A percentile compares a stretch with the other conserved stretches of the same genome.
Evolutionary conservation across 2,329 filamentous ascomycete genomes (phyloP).

Genomic region (Cryphonectria nitschkei): DNA sequence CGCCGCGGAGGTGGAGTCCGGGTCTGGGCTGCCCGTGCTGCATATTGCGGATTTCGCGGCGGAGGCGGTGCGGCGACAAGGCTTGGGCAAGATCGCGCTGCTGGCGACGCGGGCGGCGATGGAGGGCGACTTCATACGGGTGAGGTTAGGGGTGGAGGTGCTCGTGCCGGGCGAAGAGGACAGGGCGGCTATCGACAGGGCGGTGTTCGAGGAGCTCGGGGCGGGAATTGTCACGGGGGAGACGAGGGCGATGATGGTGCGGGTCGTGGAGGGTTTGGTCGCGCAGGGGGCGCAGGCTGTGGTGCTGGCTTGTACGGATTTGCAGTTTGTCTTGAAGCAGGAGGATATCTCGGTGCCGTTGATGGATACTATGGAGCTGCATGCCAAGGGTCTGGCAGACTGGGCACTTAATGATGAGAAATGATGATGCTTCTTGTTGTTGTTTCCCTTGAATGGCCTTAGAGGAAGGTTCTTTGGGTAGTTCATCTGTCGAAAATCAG

Average conservation of each 20-base stretch:
- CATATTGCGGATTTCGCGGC: constrained; percentile 30
- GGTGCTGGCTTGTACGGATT: constrained; percentile 30
- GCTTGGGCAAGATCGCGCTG: constrained; percentile 24
- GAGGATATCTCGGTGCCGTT: constrained; percentile 26
- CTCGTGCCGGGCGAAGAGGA: constrained; percentile 27
- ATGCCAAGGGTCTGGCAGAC: constrained; percentile 28
- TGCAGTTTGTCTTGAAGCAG: constrained; percentile 29
- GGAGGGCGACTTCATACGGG: constrained; percentile 30
- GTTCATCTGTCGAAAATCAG: neutral
- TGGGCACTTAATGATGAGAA: constrained; percentile 17
- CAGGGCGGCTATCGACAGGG: constrained; percentile 21
- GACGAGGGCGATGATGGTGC: constrained; percentile 18
- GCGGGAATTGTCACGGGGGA: constrained; percentile 22
- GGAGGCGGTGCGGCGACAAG: constrained; percentile 11
- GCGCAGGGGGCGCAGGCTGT: constrained; percentile 28
- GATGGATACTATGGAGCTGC: constrained; percentile 30
- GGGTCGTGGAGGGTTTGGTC: constrained; percentile 18
- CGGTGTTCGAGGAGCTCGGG: constrained; percentile 29
- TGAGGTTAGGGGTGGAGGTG: constrained; percentile 27
- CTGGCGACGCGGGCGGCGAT: constrained; percentile 30
- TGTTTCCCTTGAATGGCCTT: neutral
- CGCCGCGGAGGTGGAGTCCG: constrained; percentile 21
- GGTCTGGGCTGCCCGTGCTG: constrained; percentile 24
- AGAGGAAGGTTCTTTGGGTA: neutral
- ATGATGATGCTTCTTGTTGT: neutral